Percentiles rank a stretch among this genome's conserved stretches.
These are phyloP conservation scores for Talaromyces sp. DNA, from an alignment of 2,329 filamentous ascomycete genomes.

Conservation along the genomic window DNA sequence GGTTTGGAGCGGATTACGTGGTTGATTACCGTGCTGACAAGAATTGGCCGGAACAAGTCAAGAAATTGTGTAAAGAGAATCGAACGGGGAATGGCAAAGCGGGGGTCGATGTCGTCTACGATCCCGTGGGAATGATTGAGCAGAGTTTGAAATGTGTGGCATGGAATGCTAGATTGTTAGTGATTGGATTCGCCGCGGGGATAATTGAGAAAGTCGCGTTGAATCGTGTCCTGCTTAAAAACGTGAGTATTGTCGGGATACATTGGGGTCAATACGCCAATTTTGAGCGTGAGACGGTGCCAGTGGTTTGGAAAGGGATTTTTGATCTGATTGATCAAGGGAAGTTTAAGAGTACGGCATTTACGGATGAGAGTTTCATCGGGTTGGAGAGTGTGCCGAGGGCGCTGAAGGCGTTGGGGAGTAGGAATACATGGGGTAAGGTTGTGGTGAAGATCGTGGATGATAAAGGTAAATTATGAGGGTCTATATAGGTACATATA, in stretches of 20 bases:
- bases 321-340: constrained; percentile 70
- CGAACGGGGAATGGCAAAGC: constrained; percentile 59
- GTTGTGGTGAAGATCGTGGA: constrained; percentile 84
- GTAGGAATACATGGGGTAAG: constrained; percentile 88
- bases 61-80: constrained; percentile 53
- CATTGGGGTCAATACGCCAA: constrained; percentile 84
- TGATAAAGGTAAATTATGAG: constrained; percentile 27
- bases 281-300: constrained; percentile 65
- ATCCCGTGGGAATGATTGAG: constrained; percentile 87
- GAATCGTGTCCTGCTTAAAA: constrained; percentile 90
- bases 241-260: constrained; percentile 81
- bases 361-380: constrained; percentile 65
- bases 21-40: constrained; percentile 65
- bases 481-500: neutral
- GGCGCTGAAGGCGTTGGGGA: constrained; percentile 71
- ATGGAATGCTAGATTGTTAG: constrained; percentile 83
- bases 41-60: constrained; percentile 62
- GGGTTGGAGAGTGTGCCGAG: constrained; percentile 74
- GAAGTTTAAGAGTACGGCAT: constrained; percentile 77
- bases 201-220: constrained; percentile 86
- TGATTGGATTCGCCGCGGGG: constrained; percentile 84
- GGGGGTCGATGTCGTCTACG: constrained; percentile 89
- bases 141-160: constrained; percentile 83
- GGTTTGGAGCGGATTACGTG: constrained; percentile 79
- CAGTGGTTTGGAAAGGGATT: constrained; percentile 74